These are phyloP conservation scores for Stephanocyclus meneghinianus DNA, from an alignment of 352 stramenopile genomes.

Conservation along the genomic window DNA sequence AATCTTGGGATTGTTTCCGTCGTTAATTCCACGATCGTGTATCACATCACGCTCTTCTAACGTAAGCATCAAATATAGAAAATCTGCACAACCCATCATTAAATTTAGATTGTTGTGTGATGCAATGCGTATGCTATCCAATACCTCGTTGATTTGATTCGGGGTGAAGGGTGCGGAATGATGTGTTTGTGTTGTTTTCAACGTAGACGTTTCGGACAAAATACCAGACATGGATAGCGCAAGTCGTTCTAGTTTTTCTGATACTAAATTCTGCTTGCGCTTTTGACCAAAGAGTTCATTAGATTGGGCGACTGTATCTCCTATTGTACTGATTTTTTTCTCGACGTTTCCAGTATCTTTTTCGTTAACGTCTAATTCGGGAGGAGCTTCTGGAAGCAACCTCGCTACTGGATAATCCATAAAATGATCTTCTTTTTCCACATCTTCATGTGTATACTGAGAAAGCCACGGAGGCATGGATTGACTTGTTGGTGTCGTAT, in stretches of 20 bases:
- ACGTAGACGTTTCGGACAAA: slow-evolving; percentile 12
- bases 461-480: slow-evolving; percentile 41
- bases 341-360: slow-evolving; percentile 2
- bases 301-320: not conserved
- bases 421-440: slow-evolving; percentile 1
- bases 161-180: slow-evolving; percentile 20
- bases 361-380: not conserved
- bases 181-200: not conserved
- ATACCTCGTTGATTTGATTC: slow-evolving; percentile 37
- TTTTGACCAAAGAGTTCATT: not conserved
- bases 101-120: slow-evolving; percentile 37
- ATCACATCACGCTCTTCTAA: slow-evolving; percentile 45
- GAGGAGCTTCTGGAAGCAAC: not conserved
- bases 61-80: slow-evolving; percentile 49
- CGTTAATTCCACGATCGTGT: not conserved
- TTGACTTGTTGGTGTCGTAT: not conserved
- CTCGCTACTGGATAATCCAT: not conserved
- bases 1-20: slow-evolving; percentile 9
- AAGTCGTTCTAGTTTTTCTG: slow-evolving; percentile 28
- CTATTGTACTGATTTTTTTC: slow-evolving; percentile 3
- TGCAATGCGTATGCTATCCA: slow-evolving; percentile 44
- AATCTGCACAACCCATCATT: slow-evolving; percentile 50
- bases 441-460: slow-evolving; percentile 40
- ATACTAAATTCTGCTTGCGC: not conserved
- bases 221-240: slow-evolving; percentile 35